A percentile compares a stretch with the other conserved stretches of the same genome.
These are phyloP conservation scores for Austropuccinia psidii DNA, from an alignment of 1,284 basidiomycete genomes.

Conservation along the genomic window DNA sequence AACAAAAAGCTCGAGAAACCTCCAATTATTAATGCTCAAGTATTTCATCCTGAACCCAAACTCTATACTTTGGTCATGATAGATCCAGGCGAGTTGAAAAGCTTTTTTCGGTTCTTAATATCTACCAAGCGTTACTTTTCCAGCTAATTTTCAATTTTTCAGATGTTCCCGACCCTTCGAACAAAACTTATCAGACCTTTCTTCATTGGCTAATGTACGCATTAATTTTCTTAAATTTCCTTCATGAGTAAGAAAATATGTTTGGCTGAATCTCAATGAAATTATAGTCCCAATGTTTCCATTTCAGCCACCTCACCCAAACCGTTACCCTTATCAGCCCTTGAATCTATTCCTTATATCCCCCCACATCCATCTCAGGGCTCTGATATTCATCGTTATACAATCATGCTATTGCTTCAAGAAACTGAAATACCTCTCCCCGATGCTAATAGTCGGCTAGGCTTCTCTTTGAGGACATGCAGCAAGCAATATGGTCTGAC, in stretches of 20 bases:
- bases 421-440: background rate
- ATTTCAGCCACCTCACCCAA: slow-evolving; percentile 56
- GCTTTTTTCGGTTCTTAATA: background rate
- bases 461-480: slow-evolving; percentile 15
- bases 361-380: slow-evolving; percentile 81
- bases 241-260: background rate
- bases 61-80: slow-evolving; percentile 82
- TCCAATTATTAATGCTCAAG: slow-evolving; percentile 62
- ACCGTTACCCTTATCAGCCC: slow-evolving; percentile 34
- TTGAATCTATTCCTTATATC: slow-evolving; percentile 56
- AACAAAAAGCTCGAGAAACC: slow-evolving; percentile 55
- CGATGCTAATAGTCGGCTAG: background rate
- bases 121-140: background rate
- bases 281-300: slow-evolving; percentile 65
- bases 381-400: slow-evolving; percentile 77
- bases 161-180: slow-evolving; percentile 70
- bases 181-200: slow-evolving; percentile 61
- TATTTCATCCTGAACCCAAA: slow-evolving; percentile 68
- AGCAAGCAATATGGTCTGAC: background rate
- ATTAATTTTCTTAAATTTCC: slow-evolving; percentile 27
- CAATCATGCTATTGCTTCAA: slow-evolving; percentile 68
- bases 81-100: slow-evolving; percentile 59
- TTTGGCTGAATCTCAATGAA: background rate
- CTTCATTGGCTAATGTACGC: slow-evolving; percentile 79
- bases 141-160: background rate